Base-by-base conservation (phyloP, 2,329 filamentous ascomycete species). In the Sclerotinia nivalis region DNA sequence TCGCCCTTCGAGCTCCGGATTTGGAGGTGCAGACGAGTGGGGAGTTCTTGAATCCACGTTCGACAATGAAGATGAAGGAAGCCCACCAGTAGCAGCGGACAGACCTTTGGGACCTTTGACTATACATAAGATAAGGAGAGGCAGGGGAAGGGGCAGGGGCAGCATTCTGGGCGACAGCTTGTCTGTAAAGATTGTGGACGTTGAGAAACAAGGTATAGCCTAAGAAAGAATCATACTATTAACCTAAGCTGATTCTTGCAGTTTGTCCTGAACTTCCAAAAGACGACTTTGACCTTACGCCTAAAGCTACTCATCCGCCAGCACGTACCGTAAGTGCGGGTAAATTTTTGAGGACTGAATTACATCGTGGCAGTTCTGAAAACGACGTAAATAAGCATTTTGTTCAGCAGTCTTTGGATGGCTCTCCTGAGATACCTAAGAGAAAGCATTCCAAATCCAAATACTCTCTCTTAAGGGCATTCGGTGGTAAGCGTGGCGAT, bases 21-120 rank as follows among this genome's bases (percentile, higher is more conserved):
- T 68, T 70, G 56, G 49, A 47, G 52, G 72, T 71, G 13, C 71
- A 58, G 54, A 60, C 7, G 65, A 68, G n/a, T 69, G 68, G 75
- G 71, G 74, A 68, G 34, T 71, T 59, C 74, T 73, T 70, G 62
- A 70, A 67, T 73, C 70, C n/a, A 74, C 73, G 47, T 65, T 62
- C 45, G 47, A 52, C 34, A 25, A 73, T 68, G 61, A 75, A 60
- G 75, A 74, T 59, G 72, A 72, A 70, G 75, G 77, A 56, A 78
- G 75, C 60, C 75, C 77, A 54, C 74, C 77, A 37, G 60, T 72
- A 60, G 71, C 67, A 43, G 55, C 68, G 13, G 72, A 78, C 68
- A 72, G 75, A 72, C 75, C 76, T 25, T 73, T 79, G 64, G 72
- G 75, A 69, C 74, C 76, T 31, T 73, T 79, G 58, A 78, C 75